Evolutionary conservation across 2,329 filamentous ascomycete genomes (phyloP), one percentile per base, ranked within the genome.

Genomic region (Podosphaera fusca): DNA sequence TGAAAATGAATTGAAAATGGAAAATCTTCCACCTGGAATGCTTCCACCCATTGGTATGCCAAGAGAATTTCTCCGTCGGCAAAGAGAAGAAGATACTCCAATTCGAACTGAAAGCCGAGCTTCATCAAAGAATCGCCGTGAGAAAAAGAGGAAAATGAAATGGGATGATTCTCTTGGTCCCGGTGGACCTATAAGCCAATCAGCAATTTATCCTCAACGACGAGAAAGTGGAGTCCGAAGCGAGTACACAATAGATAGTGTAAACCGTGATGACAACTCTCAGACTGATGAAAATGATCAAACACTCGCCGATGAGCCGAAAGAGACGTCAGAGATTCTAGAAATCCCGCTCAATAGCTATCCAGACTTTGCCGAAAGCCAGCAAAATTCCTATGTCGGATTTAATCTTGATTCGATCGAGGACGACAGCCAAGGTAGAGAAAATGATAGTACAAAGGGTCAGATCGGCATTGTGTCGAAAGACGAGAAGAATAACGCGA

Each of bases 121-220:
- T 0, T 80, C 79, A 1, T 81, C 79, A 60, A 71, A 71, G 67
- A 77, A 72, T 60, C 75, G 76, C n/a, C 75, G 77, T 57, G 78
- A 81, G 59, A 78, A 80, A 54, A 75, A 75, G 66, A 85, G 76
- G 71, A 82, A 75, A 67, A 85, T 76, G 71, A 82, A 75, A 67
- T 82, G 79, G 74, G 83, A 87, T 60, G 77, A 79, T 59, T 82
- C 77, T n/a, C 77, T 79, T 63, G 85, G 82, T 2, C 83, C 85
- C 2, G 92, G 92, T 60, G 92, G 92, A 0, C 92, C 88, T 2
- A 84, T 96, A 63, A 85, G 79, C 59, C 82, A 94, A 65, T 95
- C 90, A 40, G 92, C 92, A 31, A 95, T 96, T 63, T 82, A 79
- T 61, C 92, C 92, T 40, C 70, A 72, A 53, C 70, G 61, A 52